Evolutionary conservation across 1,139 yeast genomes (phyloP).

Genomic region (Yamadazyma sp.): DNA sequence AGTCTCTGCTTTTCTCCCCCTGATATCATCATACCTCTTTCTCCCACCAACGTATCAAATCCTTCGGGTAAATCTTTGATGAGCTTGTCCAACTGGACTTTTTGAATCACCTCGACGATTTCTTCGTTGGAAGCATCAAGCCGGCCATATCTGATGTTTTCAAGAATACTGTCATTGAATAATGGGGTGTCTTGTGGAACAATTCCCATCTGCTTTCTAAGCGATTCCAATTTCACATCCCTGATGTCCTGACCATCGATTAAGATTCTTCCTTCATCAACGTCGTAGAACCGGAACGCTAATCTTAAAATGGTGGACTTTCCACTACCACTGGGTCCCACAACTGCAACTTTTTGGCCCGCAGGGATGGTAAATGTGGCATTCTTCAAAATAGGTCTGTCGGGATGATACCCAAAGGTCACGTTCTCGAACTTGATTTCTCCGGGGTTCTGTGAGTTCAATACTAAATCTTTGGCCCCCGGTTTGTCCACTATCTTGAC

Average conservation of each 20-base stretch:
- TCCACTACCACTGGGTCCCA: constrained; percentile 95
- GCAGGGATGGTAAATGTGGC: constrained; percentile 87
- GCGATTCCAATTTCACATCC: constrained; percentile 70
- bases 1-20: constrained; percentile 98
- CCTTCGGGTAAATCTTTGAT: constrained; percentile 81
- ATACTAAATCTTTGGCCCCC: constrained; percentile 57
- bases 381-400: constrained; percentile 78
- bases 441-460: constrained; percentile 50
- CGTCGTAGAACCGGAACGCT: constrained; percentile 88
- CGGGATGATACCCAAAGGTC: constrained; percentile 87
- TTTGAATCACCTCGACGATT: constrained; percentile 58
- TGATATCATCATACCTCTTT: constrained; percentile 96
- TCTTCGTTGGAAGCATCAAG: constrained; percentile 74
- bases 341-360: constrained; percentile 88
- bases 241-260: constrained; percentile 90
- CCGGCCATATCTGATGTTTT: constrained; percentile 86
- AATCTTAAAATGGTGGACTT: constrained; percentile 86
- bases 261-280: constrained; percentile 69
- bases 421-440: constrained; percentile 90
- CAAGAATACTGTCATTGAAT: constrained; percentile 85
- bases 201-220: constrained; percentile 77
- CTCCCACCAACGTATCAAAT: constrained; percentile 87
- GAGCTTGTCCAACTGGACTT: constrained; percentile 67
- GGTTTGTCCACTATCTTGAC: constrained; percentile 63
- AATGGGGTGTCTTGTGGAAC: constrained; percentile 98